phyloP scores from a whole-genome alignment of 441 rosid genomes.

The Aleurites moluccanus region DNA sequence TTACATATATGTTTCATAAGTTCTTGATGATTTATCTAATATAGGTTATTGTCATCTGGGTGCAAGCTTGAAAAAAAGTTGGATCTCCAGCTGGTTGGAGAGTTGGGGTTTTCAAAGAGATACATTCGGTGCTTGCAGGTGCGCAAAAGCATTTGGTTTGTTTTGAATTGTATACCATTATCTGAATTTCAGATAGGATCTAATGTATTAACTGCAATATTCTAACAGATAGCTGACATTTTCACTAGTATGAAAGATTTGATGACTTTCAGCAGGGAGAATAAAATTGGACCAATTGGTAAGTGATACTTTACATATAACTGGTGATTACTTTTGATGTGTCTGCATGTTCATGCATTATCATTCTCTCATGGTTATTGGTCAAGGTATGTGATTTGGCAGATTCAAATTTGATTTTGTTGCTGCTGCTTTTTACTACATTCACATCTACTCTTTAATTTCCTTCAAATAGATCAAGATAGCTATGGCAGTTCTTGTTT shows the following conservation, averaged over 20 bases:
- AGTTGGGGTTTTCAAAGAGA: slow-evolving; percentile 50
- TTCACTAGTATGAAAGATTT: slow-evolving; percentile 48
- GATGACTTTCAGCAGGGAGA: slow-evolving; percentile 38
- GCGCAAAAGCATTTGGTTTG: background rate
- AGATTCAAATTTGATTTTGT: background rate
- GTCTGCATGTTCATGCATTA: background rate
- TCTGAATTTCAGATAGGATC: background rate
- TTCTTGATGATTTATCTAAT: background rate
- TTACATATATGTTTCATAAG: background rate
- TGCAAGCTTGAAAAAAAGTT: slow-evolving; percentile 38
- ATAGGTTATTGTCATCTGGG: slow-evolving; percentile 42
- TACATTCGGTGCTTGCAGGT: slow-evolving; percentile 49
- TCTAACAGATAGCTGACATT: slow-evolving; percentile 44
- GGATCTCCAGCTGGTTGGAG: slow-evolving; percentile 34
- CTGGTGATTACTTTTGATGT: background rate
- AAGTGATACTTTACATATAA: slow-evolving; percentile 9
- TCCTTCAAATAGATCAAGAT: background rate
- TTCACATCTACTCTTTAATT: background rate
- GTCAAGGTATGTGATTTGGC: background rate
- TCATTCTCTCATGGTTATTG: background rate
- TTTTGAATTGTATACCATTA: background rate
- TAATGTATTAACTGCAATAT: background rate
- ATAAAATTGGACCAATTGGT: slow-evolving; percentile 45
- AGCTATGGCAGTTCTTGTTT: background rate
- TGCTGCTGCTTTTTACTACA: background rate